Evolutionary conservation across 441 rosid species (phyloP).

Genomic region (Croton laevigatus): DNA sequence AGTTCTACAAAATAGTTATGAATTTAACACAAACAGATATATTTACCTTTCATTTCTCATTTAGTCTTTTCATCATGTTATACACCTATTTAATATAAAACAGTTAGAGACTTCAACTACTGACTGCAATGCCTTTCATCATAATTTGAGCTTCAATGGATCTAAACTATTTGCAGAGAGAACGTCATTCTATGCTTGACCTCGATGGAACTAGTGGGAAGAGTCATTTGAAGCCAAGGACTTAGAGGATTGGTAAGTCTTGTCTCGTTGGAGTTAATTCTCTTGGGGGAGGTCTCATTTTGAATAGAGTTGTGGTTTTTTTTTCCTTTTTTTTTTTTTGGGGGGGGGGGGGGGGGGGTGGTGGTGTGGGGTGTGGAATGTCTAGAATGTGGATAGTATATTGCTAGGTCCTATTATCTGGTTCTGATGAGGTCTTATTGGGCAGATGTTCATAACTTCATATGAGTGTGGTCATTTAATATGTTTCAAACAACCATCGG

Average conservation of each 20-base stretch:
- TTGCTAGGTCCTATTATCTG: slow-evolving; percentile 1
- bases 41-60: too few species aligned
- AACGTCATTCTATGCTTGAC: slow-evolving; percentile 57
- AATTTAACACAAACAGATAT: neutral
- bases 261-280: slow-evolving; percentile 23
- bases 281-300: neutral
- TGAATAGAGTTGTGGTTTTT: slow-evolving; percentile 16
- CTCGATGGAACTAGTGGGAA: slow-evolving; percentile 60
- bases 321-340: slow-evolving; percentile 71
- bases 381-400: slow-evolving; percentile 44
- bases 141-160: slow-evolving; percentile 19
- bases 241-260: slow-evolving; percentile 93
- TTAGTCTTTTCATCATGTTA: neutral
- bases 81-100: neutral
- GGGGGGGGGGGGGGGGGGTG: too few species aligned
- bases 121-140: slow-evolving; percentile 11
- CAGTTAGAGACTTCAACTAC: slow-evolving; percentile 12
- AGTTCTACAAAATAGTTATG: neutral
- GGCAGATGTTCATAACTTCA: neutral
- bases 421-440: neutral
- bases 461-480: neutral
- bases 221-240: slow-evolving; percentile 66
- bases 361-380: too few species aligned
- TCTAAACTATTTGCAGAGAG: slow-evolving; percentile 59
- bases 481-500: neutral